Conservation (phyloP, 768 basidiomycete species). For the Collybia mongolica region DNA sequence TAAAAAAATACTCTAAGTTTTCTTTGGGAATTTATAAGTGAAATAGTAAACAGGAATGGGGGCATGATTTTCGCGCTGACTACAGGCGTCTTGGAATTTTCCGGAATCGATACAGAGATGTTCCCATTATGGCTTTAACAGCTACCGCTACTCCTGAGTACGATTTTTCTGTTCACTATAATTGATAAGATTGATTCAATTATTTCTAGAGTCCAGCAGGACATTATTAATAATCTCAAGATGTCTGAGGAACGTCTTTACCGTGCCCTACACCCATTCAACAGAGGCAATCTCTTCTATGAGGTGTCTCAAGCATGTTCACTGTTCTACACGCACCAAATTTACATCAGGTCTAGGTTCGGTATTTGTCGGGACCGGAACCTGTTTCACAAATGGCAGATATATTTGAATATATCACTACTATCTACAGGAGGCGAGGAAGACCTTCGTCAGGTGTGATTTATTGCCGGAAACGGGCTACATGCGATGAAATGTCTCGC, state of each 20-base stretch:
- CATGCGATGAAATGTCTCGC: constrained; percentile 65
- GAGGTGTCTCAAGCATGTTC: constrained; percentile 46
- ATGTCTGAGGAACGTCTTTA: constrained; percentile 57
- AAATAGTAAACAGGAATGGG: constrained; percentile 66
- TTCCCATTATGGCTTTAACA: constrained; percentile 88
- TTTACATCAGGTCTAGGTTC: constrained; percentile 43
- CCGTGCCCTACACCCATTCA: constrained; percentile 76
- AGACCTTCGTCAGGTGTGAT: constrained; percentile 69
- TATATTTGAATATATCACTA: constrained; percentile 63
- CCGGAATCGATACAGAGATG: constrained; percentile 58
- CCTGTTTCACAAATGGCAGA: constrained; percentile 58
- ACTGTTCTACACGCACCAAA: neutral
- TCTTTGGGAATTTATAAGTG: no score
- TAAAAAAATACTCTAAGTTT: constrained; percentile 24
- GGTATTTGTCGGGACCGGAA: constrained; percentile 57
- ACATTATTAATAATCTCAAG: constrained; percentile 67
- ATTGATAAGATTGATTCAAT: neutral
- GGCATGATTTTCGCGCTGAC: constrained; percentile 75
- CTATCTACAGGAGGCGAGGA: constrained; percentile 57
- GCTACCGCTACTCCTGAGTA: constrained; percentile 78
- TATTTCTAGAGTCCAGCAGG: constrained; percentile 60
- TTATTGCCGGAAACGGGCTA: constrained; percentile 68
- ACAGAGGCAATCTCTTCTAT: constrained; percentile 77
- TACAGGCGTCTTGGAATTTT: constrained; percentile 74
- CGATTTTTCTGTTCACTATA: constrained; percentile 12